phyloP scores from a whole-genome alignment of 306 rosid genomes.

The Cyclanthera cordifolia region DNA sequence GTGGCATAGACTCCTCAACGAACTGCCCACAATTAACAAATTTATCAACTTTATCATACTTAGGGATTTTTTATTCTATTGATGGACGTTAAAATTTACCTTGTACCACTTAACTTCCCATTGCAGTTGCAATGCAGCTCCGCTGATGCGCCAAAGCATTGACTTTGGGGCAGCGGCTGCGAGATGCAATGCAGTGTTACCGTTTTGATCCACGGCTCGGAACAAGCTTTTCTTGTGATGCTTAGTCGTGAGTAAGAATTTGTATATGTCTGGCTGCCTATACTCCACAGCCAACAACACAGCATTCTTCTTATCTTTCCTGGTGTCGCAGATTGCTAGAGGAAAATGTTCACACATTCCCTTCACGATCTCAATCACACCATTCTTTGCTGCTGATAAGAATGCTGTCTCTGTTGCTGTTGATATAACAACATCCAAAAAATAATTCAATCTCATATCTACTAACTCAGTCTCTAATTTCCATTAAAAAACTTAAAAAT shows the following conservation, averaged over 20 bases:
- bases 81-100: conserved; percentile 12
- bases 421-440: not conserved
- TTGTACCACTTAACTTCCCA: conserved; percentile 56
- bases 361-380: conserved; percentile 41
- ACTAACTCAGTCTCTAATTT: too few relatives aligned
- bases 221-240: conserved; percentile 19
- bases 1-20: conserved; percentile 19
- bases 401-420: conserved; percentile 23
- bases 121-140: conserved; percentile 48
- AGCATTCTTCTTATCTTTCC: conserved; percentile 36
- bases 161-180: conserved; percentile 28
- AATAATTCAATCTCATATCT: not conserved
- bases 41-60: too few relatives aligned
- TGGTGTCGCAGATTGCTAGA: conserved; percentile 31
- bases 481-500: too few relatives aligned
- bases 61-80: too few relatives aligned
- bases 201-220: conserved; percentile 30
- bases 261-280: conserved; percentile 42
- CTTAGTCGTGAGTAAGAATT: conserved; percentile 9
- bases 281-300: conserved; percentile 47
- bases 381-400: conserved; percentile 52
- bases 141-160: conserved; percentile 40
- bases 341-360: conserved; percentile 28
- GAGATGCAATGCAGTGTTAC: conserved; percentile 48
- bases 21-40: conserved; percentile 4